A percentile compares a stretch with the other conserved stretches of the same genome.
phyloP scores from a whole-genome alignment of 805 yeast genomes.

The Wickerhamiella spandovensis region DNA sequence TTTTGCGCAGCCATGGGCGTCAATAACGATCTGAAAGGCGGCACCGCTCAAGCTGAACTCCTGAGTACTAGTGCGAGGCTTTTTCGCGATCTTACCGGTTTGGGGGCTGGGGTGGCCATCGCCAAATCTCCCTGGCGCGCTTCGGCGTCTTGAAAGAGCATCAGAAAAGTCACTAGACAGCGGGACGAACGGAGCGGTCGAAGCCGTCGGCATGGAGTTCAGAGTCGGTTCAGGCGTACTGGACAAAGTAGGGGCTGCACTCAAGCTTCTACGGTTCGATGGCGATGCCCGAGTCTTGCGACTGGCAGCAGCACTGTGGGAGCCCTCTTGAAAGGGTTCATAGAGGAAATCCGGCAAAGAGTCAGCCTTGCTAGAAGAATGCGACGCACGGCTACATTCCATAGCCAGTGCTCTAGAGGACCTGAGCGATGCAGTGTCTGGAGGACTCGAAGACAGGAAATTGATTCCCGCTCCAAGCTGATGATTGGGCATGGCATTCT shows the following conservation, averaged over 20 bases:
- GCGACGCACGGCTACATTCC: neutral
- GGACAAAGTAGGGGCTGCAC: neutral
- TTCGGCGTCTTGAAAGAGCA: neutral
- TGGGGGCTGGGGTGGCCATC: neutral
- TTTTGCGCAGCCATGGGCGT: neutral
- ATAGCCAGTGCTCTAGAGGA: neutral
- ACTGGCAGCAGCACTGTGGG: neutral
- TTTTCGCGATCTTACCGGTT: neutral
- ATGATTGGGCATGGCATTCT: neutral
- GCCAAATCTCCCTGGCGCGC: neutral
- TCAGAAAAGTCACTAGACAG: neutral
- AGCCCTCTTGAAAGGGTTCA: neutral
- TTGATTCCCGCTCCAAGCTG: neutral
- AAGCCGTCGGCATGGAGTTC: neutral
- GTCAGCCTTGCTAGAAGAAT: neutral
- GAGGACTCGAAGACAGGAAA: neutral
- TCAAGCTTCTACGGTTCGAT: neutral
- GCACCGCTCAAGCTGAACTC: neutral
- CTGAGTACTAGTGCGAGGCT: neutral
- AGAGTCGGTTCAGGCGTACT: neutral
- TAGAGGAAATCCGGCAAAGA: neutral
- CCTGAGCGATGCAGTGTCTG: neutral
- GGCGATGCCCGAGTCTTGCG: neutral
- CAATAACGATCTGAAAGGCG: neutral
- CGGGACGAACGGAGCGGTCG: neutral